Percentiles rank a stretch among this genome's conserved stretches.
Conservation (phyloP, 306 rosid genomes). For the Begonia masoniana region DNA sequence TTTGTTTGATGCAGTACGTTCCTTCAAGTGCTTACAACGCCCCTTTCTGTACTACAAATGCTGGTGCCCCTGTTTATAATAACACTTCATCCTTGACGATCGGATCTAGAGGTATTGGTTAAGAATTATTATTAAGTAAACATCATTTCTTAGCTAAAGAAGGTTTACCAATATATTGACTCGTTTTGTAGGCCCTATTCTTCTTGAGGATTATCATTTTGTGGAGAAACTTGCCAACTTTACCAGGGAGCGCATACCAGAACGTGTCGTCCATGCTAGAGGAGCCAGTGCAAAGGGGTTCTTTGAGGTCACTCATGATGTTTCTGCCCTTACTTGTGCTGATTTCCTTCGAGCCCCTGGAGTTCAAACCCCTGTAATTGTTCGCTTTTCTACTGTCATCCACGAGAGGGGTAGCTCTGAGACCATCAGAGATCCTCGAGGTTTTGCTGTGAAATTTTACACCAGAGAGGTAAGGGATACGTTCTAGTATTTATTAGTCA, state of each 20-base stretch:
- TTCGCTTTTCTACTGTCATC: slow-evolving; percentile 88
- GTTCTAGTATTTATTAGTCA: neutral
- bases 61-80: slow-evolving; percentile 87
- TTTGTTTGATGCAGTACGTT: slow-evolving; percentile 31
- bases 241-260: slow-evolving; percentile 81
- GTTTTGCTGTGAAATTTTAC: slow-evolving; percentile 81
- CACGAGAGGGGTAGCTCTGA: slow-evolving; percentile 99
- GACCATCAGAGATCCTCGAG: slow-evolving; percentile 79
- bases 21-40: slow-evolving; percentile 76
- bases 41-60: slow-evolving; percentile 72
- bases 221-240: slow-evolving; percentile 88
- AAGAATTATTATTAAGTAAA: too few relatives aligned
- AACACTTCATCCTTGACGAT: slow-evolving; percentile 54
- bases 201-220: slow-evolving; percentile 86
- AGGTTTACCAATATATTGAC: neutral
- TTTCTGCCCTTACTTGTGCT: slow-evolving; percentile 76
- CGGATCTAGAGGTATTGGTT: slow-evolving; percentile 52
- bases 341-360: slow-evolving; percentile 95
- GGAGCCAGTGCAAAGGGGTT: slow-evolving; percentile 98
- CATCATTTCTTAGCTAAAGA: too few relatives aligned
- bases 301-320: slow-evolving; percentile 90
- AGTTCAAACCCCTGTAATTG: slow-evolving; percentile 89
- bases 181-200: slow-evolving; percentile 67
- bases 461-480: slow-evolving; percentile 54
- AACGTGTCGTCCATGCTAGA: slow-evolving; percentile 96